Evolutionary conservation across 768 basidiomycete genomes (phyloP).

Genomic region (Macrolepiota fuliginosa): DNA sequence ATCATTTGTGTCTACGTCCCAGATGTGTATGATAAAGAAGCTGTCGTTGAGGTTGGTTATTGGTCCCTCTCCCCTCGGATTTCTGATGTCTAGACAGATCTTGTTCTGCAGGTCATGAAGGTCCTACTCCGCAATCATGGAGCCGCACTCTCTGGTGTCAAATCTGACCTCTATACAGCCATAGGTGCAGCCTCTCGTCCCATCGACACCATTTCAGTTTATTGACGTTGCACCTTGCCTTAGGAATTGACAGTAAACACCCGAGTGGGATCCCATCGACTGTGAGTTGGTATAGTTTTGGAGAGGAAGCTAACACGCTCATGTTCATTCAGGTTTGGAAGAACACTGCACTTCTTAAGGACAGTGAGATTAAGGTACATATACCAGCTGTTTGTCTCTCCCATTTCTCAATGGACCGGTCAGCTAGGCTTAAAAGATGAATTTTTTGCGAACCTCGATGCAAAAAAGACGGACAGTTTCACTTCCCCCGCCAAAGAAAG

Average conservation of each 20-base stretch:
- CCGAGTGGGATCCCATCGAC: constrained; percentile 70
- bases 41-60: constrained; percentile 47
- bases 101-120: constrained; percentile 58
- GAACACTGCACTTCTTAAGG: constrained; percentile 53
- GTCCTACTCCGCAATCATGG: constrained; percentile 66
- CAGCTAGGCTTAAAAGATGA: constrained; percentile 59
- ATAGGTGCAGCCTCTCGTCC: constrained; percentile 39
- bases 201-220: background rate
- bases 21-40: constrained; percentile 63
- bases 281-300: constrained; percentile 32
- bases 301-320: background rate
- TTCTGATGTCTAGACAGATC: background rate
- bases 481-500: background rate
- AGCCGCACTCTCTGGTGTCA: constrained; percentile 62
- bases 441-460: constrained; percentile 47
- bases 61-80: background rate
- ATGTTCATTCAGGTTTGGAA: constrained; percentile 58
- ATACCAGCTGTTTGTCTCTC: background rate
- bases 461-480: constrained; percentile 22
- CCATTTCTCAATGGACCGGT: background rate
- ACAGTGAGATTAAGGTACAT: constrained; percentile 59
- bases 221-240: background rate
- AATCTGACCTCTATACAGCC: constrained; percentile 65
- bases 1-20: constrained; percentile 72
- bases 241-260: constrained; percentile 77